Percentiles rank a stretch among this genome's conserved stretches.
These are phyloP conservation scores for Volvox africanus DNA, from an alignment of 139 green algal genomes.

Conservation along the genomic window DNA sequence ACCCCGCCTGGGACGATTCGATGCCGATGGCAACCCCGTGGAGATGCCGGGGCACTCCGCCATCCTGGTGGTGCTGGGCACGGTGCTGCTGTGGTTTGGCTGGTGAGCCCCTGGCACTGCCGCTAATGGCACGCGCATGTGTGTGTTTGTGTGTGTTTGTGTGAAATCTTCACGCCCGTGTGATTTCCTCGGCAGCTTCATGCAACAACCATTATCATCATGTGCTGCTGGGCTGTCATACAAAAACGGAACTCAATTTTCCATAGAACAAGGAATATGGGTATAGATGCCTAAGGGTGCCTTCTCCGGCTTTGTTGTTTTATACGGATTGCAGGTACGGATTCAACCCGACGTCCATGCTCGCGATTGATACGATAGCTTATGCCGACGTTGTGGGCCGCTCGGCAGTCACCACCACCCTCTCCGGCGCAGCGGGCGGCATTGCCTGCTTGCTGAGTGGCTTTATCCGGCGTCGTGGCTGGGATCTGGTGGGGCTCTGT, in stretches of 20 bases:
- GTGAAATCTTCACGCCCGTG: too few species aligned
- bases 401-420: slow-evolving; percentile 85
- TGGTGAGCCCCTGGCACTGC: slow-evolving; percentile 56
- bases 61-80: slow-evolving; percentile 64
- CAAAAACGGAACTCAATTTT: too few species aligned
- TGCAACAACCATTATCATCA: too few species aligned
- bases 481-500: slow-evolving; percentile 78
- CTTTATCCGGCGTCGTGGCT: slow-evolving; percentile 64
- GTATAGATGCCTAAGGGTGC: too few species aligned
- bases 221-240: too few species aligned
- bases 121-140: too few species aligned
- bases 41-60: slow-evolving; percentile 87
- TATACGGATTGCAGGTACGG: slow-evolving; percentile 67
- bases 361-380: slow-evolving; percentile 42
- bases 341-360: slow-evolving; percentile 77
- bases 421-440: slow-evolving; percentile 71
- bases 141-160: background rate
- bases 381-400: slow-evolving; percentile 33
- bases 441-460: slow-evolving; percentile 64
- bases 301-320: too few species aligned
- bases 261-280: too few species aligned
- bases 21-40: slow-evolving; percentile 61
- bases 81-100: slow-evolving; percentile 90
- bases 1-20: slow-evolving; percentile 91
- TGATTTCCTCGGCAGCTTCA: too few species aligned